Conservation (phyloP, 1,284 basidiomycete genomes). For the Ganoderma multipileum region DNA sequence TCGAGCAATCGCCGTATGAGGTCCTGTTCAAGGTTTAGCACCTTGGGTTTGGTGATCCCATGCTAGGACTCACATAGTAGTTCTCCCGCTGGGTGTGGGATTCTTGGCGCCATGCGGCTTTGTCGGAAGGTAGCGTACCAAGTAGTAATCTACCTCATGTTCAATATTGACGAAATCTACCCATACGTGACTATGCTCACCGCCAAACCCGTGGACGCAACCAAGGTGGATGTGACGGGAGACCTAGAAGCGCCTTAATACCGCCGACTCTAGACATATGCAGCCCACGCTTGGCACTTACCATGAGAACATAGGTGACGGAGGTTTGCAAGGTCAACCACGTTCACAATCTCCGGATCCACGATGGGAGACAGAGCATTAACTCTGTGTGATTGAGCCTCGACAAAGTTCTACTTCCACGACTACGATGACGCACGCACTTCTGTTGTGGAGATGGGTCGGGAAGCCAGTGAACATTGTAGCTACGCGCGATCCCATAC, state of each 20-base stretch:
- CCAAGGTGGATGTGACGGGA: slow-evolving; percentile 76
- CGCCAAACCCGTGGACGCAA: slow-evolving; percentile 77
- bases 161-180: slow-evolving; percentile 13
- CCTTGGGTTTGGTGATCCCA: background rate
- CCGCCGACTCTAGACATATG: background rate
- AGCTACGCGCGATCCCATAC: slow-evolving; percentile 55
- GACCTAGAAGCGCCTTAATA: slow-evolving; percentile 49
- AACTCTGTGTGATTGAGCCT: slow-evolving; percentile 45
- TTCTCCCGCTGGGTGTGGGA: slow-evolving; percentile 64
- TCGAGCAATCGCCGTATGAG: slow-evolving; percentile 67
- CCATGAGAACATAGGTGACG: slow-evolving; percentile 64
- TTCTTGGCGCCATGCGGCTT: slow-evolving; percentile 65
- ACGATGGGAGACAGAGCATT: slow-evolving; percentile 64
- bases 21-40: slow-evolving; percentile 51
- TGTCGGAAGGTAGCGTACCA: slow-evolving; percentile 63
- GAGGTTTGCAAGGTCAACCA: slow-evolving; percentile 64
- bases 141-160: slow-evolving; percentile 59
- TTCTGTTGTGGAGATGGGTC: slow-evolving; percentile 66
- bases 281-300: slow-evolving; percentile 36
- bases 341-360: slow-evolving; percentile 52
- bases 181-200: slow-evolving; percentile 47
- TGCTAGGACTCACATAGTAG: slow-evolving; percentile 64
- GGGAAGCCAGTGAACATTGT: slow-evolving; percentile 67
- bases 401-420: slow-evolving; percentile 2
- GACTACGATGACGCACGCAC: slow-evolving; percentile 47